phyloP scores from a whole-genome alignment of 2,329 filamentous ascomycete species.

The Colletotrichum endophyticum region DNA sequence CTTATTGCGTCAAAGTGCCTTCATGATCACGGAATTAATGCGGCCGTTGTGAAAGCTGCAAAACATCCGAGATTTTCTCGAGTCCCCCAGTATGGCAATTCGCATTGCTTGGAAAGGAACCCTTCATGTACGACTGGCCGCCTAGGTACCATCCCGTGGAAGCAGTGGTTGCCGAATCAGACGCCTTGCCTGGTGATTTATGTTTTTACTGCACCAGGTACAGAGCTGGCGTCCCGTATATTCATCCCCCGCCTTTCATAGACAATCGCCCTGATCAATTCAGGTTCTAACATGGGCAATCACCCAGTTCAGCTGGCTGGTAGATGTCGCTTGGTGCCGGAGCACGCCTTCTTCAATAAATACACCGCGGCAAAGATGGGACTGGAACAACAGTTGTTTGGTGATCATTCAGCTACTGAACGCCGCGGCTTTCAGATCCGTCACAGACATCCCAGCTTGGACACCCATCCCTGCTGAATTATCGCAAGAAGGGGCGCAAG shows the following conservation, averaged over 20 bases:
- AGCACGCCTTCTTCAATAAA: neutral
- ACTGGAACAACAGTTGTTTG: neutral
- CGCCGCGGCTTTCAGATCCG: neutral
- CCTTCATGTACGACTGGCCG: neutral
- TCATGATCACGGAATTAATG: neutral
- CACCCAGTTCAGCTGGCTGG: neutral
- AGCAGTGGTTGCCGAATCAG: neutral
- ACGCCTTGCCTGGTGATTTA: neutral
- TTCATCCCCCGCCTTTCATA: neutral
- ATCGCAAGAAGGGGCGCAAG: neutral
- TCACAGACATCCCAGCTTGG: neutral
- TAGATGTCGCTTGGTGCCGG: neutral
- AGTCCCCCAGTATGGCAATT: neutral
- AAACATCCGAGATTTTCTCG: neutral
- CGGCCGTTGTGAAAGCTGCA: neutral
- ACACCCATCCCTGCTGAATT: neutral
- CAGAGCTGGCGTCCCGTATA: neutral
- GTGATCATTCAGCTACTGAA: constrained; percentile 1
- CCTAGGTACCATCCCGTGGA: neutral
- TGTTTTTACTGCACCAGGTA: neutral
- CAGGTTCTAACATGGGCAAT: neutral
- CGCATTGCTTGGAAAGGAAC: neutral
- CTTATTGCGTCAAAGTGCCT: neutral
- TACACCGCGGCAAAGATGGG: neutral
- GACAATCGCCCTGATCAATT: neutral